A percentile compares a stretch with the other conserved stretches of the same genome.
These are phyloP conservation scores for Cryptococcus neoformans DNA, from an alignment of 1,284 basidiomycete species.

Conservation along the genomic window DNA sequence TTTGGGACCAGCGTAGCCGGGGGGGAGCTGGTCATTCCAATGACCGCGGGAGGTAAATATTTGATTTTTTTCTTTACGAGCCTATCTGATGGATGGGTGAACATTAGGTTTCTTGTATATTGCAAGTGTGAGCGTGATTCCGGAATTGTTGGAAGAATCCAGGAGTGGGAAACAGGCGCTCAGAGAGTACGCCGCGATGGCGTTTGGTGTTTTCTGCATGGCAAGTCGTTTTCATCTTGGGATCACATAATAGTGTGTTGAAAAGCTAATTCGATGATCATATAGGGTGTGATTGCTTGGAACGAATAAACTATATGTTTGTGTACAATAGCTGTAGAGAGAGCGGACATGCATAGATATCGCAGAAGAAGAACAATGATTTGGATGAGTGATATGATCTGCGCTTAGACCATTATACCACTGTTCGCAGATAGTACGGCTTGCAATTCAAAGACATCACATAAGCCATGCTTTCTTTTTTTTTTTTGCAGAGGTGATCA, in stretches of 20 bases:
- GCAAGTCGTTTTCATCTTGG: slow-evolving; percentile 46
- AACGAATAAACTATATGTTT: slow-evolving; percentile 62
- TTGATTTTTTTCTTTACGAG: neutral
- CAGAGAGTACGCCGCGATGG: slow-evolving; percentile 88
- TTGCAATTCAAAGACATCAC: no score
- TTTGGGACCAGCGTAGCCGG: slow-evolving; percentile 73
- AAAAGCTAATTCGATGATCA: neutral
- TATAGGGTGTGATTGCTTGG: slow-evolving; percentile 54
- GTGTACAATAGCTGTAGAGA: no score
- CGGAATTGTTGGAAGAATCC: slow-evolving; percentile 79
- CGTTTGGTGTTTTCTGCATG: slow-evolving; percentile 82
- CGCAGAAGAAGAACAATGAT: no score
- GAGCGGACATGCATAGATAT: no score
- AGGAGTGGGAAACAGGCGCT: slow-evolving; percentile 78
- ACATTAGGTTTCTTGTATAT: slow-evolving; percentile 78
- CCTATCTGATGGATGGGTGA: neutral
- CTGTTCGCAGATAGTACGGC: no score
- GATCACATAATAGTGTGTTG: neutral
- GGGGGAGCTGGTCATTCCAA: slow-evolving; percentile 82
- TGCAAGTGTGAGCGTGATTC: slow-evolving; percentile 81
- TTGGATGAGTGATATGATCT: no score
- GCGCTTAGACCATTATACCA: no score
- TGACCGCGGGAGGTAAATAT: slow-evolving; percentile 67
- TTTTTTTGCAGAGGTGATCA: no score
- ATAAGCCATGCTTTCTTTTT: no score